Base-by-base conservation (phyloP, 345 rosid species). In the Nasturtium officinale region DNA sequence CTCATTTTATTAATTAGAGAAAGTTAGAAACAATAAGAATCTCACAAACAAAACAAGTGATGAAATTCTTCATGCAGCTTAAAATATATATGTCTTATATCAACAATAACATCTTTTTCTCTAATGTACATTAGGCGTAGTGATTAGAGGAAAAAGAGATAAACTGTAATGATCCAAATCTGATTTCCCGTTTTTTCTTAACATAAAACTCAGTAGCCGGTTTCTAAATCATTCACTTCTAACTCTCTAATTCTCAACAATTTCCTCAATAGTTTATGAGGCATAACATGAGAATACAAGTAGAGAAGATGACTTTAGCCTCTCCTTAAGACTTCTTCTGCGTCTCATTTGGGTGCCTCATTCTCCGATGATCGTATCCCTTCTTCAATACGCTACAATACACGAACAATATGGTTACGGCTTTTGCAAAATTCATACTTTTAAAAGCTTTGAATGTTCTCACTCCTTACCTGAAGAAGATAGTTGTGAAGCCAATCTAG, bases 401-500 rank as follows among this genome's bases (percentile, higher is more conserved):
- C 6, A 32, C 1, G 13, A 65, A 0, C 0, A 54, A 60, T 2
- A 9, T 28, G 53, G 12, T 74, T 18, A 40, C 11, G 0, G 9
- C 5, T 21, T 59, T 42, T 21, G n/a, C 25, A 7, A 5, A 46
- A n/a, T 21, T 20, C 13, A 50, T 6, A 61, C 29, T 26, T 67
- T 9, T 1, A 5, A 20, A 51, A 75, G 9, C n/a, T 50, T 47
- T 16, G 21, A 29, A 30, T 16, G 26, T 65, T 9, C 3, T 0
- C 48, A 52, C 48, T 68, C 37, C 15, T 47, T 80, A 95, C 99
- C 96, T 95, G 96, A 78, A 95, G 96, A 81, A 91, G 92, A 85
- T 89, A 79, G 69, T 85, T 84, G 42, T 91, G 97, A 79, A 91
- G 86, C 81, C 85, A 82, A 77, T 91, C 97, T 61, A 91, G 71